Evolutionary conservation across 495 filamentous ascomycete species (phyloP).

Genomic region (Podospora appendiculata): DNA sequence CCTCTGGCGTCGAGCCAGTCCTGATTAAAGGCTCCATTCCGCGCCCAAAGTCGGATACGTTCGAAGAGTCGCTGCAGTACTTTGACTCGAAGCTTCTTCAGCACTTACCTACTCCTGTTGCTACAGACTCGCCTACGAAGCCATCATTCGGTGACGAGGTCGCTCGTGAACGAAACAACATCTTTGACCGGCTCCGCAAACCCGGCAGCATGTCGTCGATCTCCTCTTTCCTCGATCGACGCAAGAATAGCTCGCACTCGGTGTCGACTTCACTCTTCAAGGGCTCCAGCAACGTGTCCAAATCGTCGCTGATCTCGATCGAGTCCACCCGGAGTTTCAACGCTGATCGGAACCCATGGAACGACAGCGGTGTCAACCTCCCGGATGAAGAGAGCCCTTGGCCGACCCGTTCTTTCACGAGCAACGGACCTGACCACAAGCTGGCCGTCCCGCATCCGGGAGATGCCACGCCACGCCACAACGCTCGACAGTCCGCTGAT

Average conservation of each 20-base stretch:
- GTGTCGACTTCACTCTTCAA: conserved; percentile 78
- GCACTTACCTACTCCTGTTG: conserved; percentile 69
- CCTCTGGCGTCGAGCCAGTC: conserved; percentile 74
- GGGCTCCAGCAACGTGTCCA: conserved; percentile 88
- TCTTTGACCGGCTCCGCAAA: conserved; percentile 79
- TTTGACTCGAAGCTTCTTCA: conserved; percentile 96
- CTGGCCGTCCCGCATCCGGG: conserved; percentile 57
- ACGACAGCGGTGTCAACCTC: conserved; percentile 90
- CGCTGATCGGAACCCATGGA: conserved; percentile 93
- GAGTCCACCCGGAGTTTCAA: conserved; percentile 79
- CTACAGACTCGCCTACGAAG: conserved; percentile 76
- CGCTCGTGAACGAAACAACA: conserved; percentile 64
- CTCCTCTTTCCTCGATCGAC: conserved; percentile 81
- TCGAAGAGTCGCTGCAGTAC: conserved; percentile 91
- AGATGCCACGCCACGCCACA: conserved; percentile 75
- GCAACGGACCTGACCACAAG: conserved; percentile 57
- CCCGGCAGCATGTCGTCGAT: conserved; percentile 89
- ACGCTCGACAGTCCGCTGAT: conserved; percentile 73
- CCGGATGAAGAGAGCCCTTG: conserved; percentile 71
- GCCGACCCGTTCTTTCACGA: conserved; percentile 48
- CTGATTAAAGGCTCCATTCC: conserved; percentile 89
- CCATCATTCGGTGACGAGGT: conserved; percentile 73
- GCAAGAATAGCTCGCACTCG: conserved; percentile 85
- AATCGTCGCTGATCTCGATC: conserved; percentile 87
- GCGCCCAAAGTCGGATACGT: conserved; percentile 95